Base-by-base conservation (phyloP, 169 alveolate species). In the Plasmodium malariae region DNA sequence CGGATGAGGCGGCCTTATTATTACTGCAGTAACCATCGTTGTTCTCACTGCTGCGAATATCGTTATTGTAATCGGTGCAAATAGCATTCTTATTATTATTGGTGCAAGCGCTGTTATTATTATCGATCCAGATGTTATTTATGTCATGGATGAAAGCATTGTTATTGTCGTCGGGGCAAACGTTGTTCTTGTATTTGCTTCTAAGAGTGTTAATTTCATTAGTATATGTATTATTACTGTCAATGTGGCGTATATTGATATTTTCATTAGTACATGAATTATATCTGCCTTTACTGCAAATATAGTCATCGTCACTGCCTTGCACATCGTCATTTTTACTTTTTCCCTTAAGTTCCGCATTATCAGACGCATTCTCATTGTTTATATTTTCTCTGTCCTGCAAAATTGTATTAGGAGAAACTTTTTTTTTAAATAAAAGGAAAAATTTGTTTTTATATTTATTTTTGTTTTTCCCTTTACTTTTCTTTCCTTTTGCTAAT, bases 401-500 rank as follows among this genome's bases (percentile, higher is more conserved):
- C n/a, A 17, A 26, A 17, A 9, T 17, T n/a, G 40, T 37, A 55
- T 9, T 57, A 9, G 28, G 34, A 12, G 45, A 26, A 34, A 2
- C 54, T 28, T 36, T 55, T 54, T 55, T 73, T 36, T 32, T 59
- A 28, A 73, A 73, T 40, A 73, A 60, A 26, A 9, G 62, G 21
- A 73, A n/a, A 28, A 73, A 19, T 73, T 73, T 73, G 28, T 55
- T 55, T 43, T 55, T 73, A 36, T 37, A 17, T 55, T 28, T 73
- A 37, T 14, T 54, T 19, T 32, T 69, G 19, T 3, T 24, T 37
- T 26, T 71, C 45, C 30, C 68, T 49, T 71, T 71, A n/a, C 26
- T 51, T 54, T 72, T 72, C 55, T 72, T 72, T 17, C 57, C 87
- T 59, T 72, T 72, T n/a, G 28, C 34, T 24, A 72, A 49, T 7